Percentiles rank a stretch among this genome's conserved stretches.
Conservation (phyloP, 2,329 filamentous ascomycete genomes). For the Colletotrichum melonis region DNA sequence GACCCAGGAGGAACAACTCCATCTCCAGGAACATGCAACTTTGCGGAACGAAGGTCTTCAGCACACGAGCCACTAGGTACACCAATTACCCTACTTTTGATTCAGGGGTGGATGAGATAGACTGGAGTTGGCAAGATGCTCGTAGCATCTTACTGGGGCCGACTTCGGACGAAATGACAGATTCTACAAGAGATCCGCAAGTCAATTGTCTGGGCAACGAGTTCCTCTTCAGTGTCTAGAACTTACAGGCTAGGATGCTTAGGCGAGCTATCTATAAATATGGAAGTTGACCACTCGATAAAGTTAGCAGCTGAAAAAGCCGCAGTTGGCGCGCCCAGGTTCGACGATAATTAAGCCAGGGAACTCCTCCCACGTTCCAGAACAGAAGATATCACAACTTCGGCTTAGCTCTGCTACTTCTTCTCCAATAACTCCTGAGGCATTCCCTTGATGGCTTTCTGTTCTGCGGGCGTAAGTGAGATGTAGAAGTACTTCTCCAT, state of each 20-base stretch:
- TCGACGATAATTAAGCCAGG: not conserved
- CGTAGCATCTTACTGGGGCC: not conserved
- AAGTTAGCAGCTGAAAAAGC: too few species aligned
- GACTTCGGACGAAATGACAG: not conserved
- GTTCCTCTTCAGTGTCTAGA: not conserved
- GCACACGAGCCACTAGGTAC: too few species aligned
- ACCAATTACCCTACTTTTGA: not conserved
- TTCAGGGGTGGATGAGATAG: not conserved
- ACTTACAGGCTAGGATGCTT: too few species aligned
- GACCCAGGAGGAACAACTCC: not conserved
- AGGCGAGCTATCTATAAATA: not conserved
- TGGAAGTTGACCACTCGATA: not conserved
- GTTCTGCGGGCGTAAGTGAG: slow-evolving; percentile 57
- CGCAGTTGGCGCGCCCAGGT: too few species aligned
- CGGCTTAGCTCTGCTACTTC: not conserved
- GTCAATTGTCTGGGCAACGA: too few species aligned
- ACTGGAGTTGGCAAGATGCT: not conserved
- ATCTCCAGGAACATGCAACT: too few species aligned
- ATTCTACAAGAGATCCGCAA: not conserved
- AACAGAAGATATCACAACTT: not conserved
- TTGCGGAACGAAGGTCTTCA: not conserved
- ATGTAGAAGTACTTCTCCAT: slow-evolving; percentile 63
- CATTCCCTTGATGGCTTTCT: slow-evolving; percentile 57
- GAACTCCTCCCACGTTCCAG: not conserved
- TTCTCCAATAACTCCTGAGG: slow-evolving; percentile 34